A percentile compares a stretch with the other conserved stretches of the same genome.
phyloP scores from a whole-genome alignment of 352 stramenopile species.

The Pythium monospermum region DNA sequence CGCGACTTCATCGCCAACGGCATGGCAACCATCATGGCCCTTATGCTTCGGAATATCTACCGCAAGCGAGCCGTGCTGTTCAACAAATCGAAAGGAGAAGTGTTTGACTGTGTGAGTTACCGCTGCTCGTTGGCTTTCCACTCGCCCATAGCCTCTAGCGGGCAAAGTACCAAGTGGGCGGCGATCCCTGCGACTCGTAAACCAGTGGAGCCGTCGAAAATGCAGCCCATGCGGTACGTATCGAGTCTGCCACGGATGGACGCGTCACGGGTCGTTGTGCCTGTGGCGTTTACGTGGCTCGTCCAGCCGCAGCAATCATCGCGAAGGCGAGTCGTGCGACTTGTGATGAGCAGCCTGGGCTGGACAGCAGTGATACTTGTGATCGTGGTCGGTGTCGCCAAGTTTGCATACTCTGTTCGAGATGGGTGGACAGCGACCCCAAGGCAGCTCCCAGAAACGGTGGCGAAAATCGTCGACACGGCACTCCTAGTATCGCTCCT shows the following conservation, averaged over 20 bases:
- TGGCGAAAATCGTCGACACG: no score
- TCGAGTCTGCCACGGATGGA: conserved; percentile 3
- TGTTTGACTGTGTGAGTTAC: conserved; percentile 22
- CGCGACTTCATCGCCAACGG: conserved; percentile 10
- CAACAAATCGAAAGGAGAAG: conserved; percentile 2
- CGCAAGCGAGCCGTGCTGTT: conserved; percentile 8
- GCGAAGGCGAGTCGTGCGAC: not conserved
- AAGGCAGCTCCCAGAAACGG: no score
- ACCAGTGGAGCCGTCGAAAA: not conserved
- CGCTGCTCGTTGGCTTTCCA: no score
- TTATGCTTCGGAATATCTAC: conserved; percentile 17
- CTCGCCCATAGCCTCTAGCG: no score
- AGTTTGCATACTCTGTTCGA: not conserved
- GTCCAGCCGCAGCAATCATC: not conserved
- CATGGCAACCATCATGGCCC: conserved; percentile 11
- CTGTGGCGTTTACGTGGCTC: conserved; percentile 6
- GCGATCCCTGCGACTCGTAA: not conserved
- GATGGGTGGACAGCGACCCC: no score
- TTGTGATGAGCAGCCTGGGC: not conserved
- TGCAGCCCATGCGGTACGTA: conserved; percentile 15
- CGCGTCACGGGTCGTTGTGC: not conserved
- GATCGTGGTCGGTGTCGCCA: not conserved
- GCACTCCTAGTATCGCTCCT: no score
- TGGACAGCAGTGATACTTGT: conserved; percentile 1
- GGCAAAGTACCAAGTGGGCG: no score